Conservation (phyloP, 331 rosid genomes). For the Telfairia occidentalis region DNA sequence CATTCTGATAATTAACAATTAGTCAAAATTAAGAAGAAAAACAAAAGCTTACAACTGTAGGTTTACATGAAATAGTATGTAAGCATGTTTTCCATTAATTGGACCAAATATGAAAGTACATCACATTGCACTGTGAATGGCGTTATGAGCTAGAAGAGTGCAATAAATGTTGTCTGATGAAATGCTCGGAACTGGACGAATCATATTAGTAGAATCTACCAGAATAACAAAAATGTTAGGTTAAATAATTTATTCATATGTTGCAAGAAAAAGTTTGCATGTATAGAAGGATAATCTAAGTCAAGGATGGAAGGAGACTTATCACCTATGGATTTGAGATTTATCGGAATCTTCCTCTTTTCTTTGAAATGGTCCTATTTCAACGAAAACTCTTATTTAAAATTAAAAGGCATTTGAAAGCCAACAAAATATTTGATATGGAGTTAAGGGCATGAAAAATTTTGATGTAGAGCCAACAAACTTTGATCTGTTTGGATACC, state of each 20-base stretch:
- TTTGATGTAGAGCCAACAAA: no score
- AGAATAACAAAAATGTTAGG: neutral
- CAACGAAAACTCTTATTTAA: neutral
- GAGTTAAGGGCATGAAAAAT: no score
- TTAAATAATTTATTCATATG: neutral
- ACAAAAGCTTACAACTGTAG: neutral
- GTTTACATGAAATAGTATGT: constrained; percentile 46
- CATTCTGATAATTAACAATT: neutral
- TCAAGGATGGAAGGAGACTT: neutral
- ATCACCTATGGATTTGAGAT: neutral
- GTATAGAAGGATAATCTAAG: neutral
- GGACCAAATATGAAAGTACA: constrained; percentile 41
- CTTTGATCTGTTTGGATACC: no score
- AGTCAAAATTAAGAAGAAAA: neutral
- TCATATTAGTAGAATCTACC: constrained; percentile 55
- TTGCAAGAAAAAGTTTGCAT: neutral
- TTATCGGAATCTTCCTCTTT: constrained; percentile 20
- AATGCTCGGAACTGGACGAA: constrained; percentile 42
- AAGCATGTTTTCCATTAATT: constrained; percentile 43
- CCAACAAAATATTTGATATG: no score
- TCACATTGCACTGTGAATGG: constrained; percentile 54
- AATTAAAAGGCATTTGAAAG: neutral
- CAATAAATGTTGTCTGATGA: constrained; percentile 45
- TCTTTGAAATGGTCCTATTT: constrained; percentile 34
- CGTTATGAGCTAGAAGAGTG: constrained; percentile 48